Evolutionary conservation across 2,329 filamentous ascomycete species (phyloP), one percentile per base, ranked within the genome.

Genomic region (Apiospora malaysiana): DNA sequence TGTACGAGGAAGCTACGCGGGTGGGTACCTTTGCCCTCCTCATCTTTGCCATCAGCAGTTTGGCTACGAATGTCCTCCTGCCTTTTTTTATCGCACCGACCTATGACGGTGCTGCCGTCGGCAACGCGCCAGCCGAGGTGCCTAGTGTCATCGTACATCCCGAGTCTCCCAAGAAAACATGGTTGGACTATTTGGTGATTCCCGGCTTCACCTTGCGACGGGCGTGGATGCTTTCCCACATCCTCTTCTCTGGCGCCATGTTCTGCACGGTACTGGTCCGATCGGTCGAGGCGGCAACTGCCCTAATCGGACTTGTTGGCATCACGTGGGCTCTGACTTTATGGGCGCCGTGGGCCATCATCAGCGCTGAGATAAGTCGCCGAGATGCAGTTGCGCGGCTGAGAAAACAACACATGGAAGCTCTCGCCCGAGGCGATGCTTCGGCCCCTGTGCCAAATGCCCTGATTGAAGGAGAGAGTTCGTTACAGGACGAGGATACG

Each of bases 321-420:
- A 90, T 98, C 71, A 94, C 94, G 0, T 98, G 95, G 95, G 94
- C 95, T 27, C 85, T 98, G 77, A 94, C 94, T 1, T 89, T 97
- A 37, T 98, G 95, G 95, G 95, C 95, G 0, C 95, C 95, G 0
- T 98, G 95, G 84, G 95, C 95, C 49, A 93, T 98, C 76, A 98
- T 98, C 79, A 94, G 94, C 65, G 94, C 94, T 6, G 95, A 98
- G 81, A 95, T 98, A 73, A 93, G 92, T 72, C 93, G 91, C 72
- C 91, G 94, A 7, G 93, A 97, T 78, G 90, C 92, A 51, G 74
- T 82, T 23, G 79, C 85, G 32, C 85, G 87, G 27, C 81, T 83
- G 3, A 79, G 73, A 69, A 78, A 78, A 70, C 78, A 79, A 51
- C 78, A 77, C 76, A 79, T 75, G 76, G 80, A 56, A 77, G 77